A percentile compares a stretch with the other conserved stretches of the same genome.
Evolutionary conservation across 495 filamentous ascomycete species (phyloP).

Genomic region (Penicillium psychrofluorescens): DNA sequence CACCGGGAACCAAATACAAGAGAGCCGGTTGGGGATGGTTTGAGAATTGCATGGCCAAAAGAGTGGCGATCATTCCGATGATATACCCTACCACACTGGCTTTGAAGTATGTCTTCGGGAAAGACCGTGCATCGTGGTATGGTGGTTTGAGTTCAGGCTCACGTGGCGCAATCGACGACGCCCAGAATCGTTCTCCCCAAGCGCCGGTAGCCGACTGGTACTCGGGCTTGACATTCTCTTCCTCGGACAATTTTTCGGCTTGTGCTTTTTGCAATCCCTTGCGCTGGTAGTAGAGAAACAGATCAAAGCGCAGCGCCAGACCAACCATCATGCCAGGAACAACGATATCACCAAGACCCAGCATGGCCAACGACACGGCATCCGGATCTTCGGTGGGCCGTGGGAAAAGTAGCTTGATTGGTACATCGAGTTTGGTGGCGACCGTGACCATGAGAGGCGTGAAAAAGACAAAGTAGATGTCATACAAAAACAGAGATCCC

Average conservation of each 20-base stretch:
- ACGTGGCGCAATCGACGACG: slow-evolving; percentile 21
- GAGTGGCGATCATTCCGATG: slow-evolving; percentile 68
- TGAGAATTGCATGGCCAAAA: slow-evolving; percentile 69
- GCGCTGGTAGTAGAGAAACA: slow-evolving; percentile 70
- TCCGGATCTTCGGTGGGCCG: slow-evolving; percentile 38
- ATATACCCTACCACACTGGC: slow-evolving; percentile 73
- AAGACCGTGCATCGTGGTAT: slow-evolving; percentile 40
- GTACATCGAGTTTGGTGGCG: slow-evolving; percentile 81
- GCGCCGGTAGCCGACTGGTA: slow-evolving; percentile 55
- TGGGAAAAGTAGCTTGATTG: slow-evolving; percentile 87
- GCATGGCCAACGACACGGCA: slow-evolving; percentile 59
- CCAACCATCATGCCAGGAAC: slow-evolving; percentile 91
- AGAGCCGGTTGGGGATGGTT: slow-evolving; percentile 85
- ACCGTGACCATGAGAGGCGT: slow-evolving; percentile 97
- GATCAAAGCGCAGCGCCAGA: slow-evolving; percentile 81
- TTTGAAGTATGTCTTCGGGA: slow-evolving; percentile 85
- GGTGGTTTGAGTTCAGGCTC: slow-evolving; percentile 28
- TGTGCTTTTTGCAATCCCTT: slow-evolving; percentile 38
- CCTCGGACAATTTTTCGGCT: slow-evolving; percentile 23
- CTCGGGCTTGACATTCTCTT: slow-evolving; percentile 42
- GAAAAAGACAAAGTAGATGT: slow-evolving; percentile 96
- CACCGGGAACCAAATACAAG: slow-evolving; percentile 86
- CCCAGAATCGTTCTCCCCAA: slow-evolving; percentile 89
- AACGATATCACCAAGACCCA: slow-evolving; percentile 89
- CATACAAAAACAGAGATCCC: slow-evolving; percentile 78